Percentiles rank a stretch among this genome's conserved stretches.
phyloP scores from a whole-genome alignment of 179 eudicot species.

The Silene noctiflora region DNA sequence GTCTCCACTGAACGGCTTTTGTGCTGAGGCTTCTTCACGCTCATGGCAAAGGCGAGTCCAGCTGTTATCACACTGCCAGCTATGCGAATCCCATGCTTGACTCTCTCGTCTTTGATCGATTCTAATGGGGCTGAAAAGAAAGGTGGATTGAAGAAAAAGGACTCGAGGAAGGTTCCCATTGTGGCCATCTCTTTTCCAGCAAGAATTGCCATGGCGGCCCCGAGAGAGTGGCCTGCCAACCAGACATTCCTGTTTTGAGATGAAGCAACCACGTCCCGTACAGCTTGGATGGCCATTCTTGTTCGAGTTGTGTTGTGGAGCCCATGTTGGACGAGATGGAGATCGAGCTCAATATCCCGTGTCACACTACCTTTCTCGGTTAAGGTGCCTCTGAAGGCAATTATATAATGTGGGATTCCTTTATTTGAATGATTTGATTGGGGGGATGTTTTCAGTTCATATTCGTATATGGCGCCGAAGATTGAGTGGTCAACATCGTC shows the following conservation, averaged over 20 bases:
- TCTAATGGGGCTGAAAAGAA: constrained; percentile 81
- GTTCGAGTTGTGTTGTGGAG: constrained; percentile 74
- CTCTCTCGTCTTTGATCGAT: constrained; percentile 63
- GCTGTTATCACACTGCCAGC: constrained; percentile 87
- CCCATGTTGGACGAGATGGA: constrained; percentile 64
- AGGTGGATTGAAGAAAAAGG: constrained; percentile 85
- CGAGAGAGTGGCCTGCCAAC: constrained; percentile 89
- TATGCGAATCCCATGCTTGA: constrained; percentile 79
- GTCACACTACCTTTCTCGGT: constrained; percentile 65
- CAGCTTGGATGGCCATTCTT: constrained; percentile 65
- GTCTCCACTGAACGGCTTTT: constrained; percentile 35
- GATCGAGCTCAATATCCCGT: constrained; percentile 72
- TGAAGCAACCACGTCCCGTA: constrained; percentile 60
- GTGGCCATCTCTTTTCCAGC: constrained; percentile 83
- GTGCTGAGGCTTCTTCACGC: constrained; percentile 43
- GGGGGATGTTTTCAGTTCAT: constrained; percentile 37
- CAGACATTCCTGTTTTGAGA: constrained; percentile 55
- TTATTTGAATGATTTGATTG: constrained; percentile 20
- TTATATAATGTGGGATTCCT: constrained; percentile 50
- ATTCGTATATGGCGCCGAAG: constrained; percentile 79
- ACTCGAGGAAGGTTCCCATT: constrained; percentile 49
- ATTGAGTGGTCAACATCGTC: constrained; percentile 73
- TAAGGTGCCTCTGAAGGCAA: constrained; percentile 86
- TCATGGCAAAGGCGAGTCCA: constrained; percentile 69
- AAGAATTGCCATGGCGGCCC: constrained; percentile 83